These are phyloP conservation scores for Metschnikowia picachoensis DNA, from an alignment of 805 yeast genomes.

Conservation along the genomic window DNA sequence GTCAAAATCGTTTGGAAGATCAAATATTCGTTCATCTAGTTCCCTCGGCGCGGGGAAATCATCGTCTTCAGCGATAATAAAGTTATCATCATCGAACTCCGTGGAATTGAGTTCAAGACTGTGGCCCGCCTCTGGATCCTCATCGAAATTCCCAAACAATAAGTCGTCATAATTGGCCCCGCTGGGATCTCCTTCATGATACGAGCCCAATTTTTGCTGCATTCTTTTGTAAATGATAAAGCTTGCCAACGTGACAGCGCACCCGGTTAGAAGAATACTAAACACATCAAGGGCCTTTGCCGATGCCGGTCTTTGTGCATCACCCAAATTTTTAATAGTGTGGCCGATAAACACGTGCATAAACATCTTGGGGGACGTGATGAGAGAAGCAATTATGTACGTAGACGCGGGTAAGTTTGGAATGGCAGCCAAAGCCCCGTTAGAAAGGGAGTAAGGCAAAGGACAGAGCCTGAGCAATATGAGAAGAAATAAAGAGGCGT, in stretches of 20 bases:
- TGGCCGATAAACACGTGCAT: slow-evolving; percentile 75
- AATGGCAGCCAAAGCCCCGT: slow-evolving; percentile 87
- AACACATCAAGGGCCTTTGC: slow-evolving; percentile 59
- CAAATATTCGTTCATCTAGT: not conserved
- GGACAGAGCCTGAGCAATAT: slow-evolving; percentile 83
- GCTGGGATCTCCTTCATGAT: slow-evolving; percentile 18
- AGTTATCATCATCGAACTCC: slow-evolving; percentile 39
- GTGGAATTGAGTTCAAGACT: slow-evolving; percentile 35
- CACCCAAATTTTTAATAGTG: slow-evolving; percentile 66
- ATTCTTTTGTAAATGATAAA: slow-evolving; percentile 61
- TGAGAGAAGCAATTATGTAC: slow-evolving; percentile 64
- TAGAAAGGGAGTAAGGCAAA: slow-evolving; percentile 85
- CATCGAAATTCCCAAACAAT: slow-evolving; percentile 40
- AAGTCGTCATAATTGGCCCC: slow-evolving; percentile 26
- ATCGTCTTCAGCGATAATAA: slow-evolving; percentile 37
- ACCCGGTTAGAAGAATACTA: slow-evolving; percentile 54
- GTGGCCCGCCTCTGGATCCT: slow-evolving; percentile 28
- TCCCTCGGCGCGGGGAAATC: slow-evolving; percentile 3
- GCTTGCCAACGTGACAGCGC: slow-evolving; percentile 56
- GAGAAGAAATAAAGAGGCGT: slow-evolving; percentile 58
- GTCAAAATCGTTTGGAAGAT: not conserved
- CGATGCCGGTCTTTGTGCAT: slow-evolving; percentile 42
- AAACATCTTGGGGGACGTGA: slow-evolving; percentile 81
- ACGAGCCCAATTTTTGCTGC: slow-evolving; percentile 34
- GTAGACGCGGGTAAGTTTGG: slow-evolving; percentile 64